phyloP scores from a whole-genome alignment of 2,329 filamentous ascomycete species.

The Esteya vermicola region DNA sequence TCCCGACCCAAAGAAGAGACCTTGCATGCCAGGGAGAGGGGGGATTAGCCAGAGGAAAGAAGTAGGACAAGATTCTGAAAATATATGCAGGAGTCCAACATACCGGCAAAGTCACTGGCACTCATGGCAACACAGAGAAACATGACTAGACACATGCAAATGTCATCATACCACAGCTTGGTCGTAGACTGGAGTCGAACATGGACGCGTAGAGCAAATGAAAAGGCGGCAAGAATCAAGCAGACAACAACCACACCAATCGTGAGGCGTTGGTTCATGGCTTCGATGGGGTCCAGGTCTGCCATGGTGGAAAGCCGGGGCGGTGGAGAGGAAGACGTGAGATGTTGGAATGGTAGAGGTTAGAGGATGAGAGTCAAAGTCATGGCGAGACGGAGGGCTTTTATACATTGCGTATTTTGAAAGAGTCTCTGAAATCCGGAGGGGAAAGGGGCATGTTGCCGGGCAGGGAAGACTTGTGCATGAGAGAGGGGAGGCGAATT shows the following conservation, averaged over 20 bases:
- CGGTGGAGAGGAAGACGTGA: no score
- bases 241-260: conserved; percentile 7
- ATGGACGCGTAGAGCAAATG: conserved; percentile 6
- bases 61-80: neutral
- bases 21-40: neutral
- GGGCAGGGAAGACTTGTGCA: no score
- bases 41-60: neutral
- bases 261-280: conserved; percentile 5
- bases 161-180: conserved; percentile 9
- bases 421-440: no score
- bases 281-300: neutral
- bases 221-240: conserved; percentile 4
- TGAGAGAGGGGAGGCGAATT: no score
- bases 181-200: conserved; percentile 2
- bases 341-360: no score
- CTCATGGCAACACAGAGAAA: conserved; percentile 5
- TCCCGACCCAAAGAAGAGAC: conserved; percentile 6
- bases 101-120: conserved; percentile 4
- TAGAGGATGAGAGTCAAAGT: no score
- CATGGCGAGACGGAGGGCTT: no score
- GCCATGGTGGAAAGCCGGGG: no score
- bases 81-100: no score
- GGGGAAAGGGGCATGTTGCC: no score
- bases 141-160: conserved; percentile 9
- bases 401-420: no score